These are phyloP conservation scores for Camelina neglecta DNA, from an alignment of 345 rosid species.

Conservation along the genomic window DNA sequence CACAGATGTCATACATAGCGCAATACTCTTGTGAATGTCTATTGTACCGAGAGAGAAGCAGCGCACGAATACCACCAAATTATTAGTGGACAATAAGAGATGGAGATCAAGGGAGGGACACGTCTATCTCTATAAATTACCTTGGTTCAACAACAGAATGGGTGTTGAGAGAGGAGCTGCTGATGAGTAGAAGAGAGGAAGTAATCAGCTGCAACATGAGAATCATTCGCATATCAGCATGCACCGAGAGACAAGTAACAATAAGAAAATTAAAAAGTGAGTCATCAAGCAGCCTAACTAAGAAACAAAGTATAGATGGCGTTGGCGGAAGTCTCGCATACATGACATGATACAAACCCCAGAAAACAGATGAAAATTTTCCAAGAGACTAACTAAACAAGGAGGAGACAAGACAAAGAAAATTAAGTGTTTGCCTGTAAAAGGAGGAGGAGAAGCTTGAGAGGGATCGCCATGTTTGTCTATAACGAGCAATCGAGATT, in stretches of 20 bases:
- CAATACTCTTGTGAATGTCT: conserved; percentile 81
- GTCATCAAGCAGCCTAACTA: background rate
- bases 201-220: conserved; percentile 50
- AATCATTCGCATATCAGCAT: conserved; percentile 18
- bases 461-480: conserved; percentile 35
- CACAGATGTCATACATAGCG: conserved; percentile 96
- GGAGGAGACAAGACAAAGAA: background rate
- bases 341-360: background rate
- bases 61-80: background rate
- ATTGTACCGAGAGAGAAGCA: conserved; percentile 42
- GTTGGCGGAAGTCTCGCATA: too few relatives aligned
- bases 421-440: conserved; percentile 45
- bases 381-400: background rate
- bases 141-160: conserved; percentile 45
- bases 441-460: conserved; percentile 36
- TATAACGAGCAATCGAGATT: too few relatives aligned
- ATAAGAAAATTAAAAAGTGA: background rate
- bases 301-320: background rate
- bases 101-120: conserved; percentile 23
- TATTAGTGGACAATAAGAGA: conserved; percentile 25
- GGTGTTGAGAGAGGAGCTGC: conserved; percentile 25
- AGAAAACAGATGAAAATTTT: background rate
- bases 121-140: background rate
- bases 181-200: conserved; percentile 38
- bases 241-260: background rate